Evolutionary conservation across 129 eudicot species (phyloP), one percentile per base, ranked within the genome.

Genomic region (Gnaphalium uliginosum): DNA sequence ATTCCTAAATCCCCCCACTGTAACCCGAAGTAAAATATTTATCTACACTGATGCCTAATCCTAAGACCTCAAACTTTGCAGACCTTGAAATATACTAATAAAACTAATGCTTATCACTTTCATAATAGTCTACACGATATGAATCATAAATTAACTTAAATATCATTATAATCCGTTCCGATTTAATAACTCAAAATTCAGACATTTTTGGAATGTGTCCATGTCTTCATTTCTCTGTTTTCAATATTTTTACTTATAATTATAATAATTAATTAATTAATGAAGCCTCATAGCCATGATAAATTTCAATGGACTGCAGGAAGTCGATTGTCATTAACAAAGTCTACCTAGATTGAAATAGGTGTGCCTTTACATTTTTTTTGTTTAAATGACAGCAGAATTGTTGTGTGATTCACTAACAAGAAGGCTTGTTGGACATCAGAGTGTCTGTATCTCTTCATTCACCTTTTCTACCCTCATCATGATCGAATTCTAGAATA

Each of bases 221-320:
- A 15, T 46, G 54, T 46, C 54, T 10, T 46, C 54, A 46, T 46
- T 46, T 46, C 54, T 46, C 54, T 58, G 30, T 58, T 58, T 54
- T n/a, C 18, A 43, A 23, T 58, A 23, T 21, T 8, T 3, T 6
- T 24, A 64, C 27, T 60, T 33, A 41, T 6, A 25, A 57, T 57
- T 58, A 35, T 74, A 61, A n/a, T n/a, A n/a, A n/a, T n/a, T n/a
- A n/a, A 33, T 43, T 73, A 25, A 41, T 17, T 59, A 25, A 43
- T 62, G 23, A 61, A 61, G 61, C 46, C 27, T 23, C 41, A 15
- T 18, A 24, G 57, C 51, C 30, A 60, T 60, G 57, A 61, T 15
- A 15, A 23, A 35, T 24, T 43, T 59, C 78, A 60, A 8, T 37
- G 61, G 22, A 15, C 59, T 46, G 60, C 27, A 25, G 57, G 61